A percentile compares a stretch with the other conserved stretches of the same genome.
phyloP scores from a whole-genome alignment of 23 red algal species.

The Gracilaria gracilis region DNA sequence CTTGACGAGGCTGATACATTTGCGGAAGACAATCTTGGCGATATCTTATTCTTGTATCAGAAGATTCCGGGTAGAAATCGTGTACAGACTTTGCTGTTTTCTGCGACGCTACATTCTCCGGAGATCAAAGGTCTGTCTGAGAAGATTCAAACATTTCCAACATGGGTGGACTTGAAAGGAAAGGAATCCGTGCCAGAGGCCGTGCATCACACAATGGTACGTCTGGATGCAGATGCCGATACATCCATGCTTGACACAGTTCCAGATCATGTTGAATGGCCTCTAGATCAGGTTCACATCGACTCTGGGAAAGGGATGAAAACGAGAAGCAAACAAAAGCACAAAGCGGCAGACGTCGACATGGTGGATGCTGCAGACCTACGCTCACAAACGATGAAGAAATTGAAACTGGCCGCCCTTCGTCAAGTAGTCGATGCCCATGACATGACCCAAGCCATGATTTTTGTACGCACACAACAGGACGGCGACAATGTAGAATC shows the following conservation, averaged over 20 bases:
- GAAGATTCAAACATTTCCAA: slow-evolving; percentile 82
- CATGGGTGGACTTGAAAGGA: slow-evolving; percentile 86
- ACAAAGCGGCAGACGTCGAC: slow-evolving; percentile 18
- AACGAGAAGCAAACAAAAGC: background rate
- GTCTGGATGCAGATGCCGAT: slow-evolving; percentile 70
- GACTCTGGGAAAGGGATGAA: background rate
- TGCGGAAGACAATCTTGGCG: slow-evolving; percentile 67
- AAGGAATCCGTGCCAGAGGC: slow-evolving; percentile 79
- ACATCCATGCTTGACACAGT: slow-evolving; percentile 30
- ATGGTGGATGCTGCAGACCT: slow-evolving; percentile 54
- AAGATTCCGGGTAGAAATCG: slow-evolving; percentile 65
- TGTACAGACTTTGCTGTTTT: slow-evolving; percentile 90
- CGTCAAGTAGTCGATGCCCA: slow-evolving; percentile 75
- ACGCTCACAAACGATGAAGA: slow-evolving; percentile 79
- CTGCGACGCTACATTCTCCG: slow-evolving; percentile 87
- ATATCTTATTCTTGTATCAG: slow-evolving; percentile 65
- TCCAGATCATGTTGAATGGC: slow-evolving; percentile 46
- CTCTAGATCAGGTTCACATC: slow-evolving; percentile 65
- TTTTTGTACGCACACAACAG: slow-evolving; percentile 89
- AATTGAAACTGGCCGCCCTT: slow-evolving; percentile 74
- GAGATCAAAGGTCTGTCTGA: slow-evolving; percentile 74
- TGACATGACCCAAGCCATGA: slow-evolving; percentile 87
- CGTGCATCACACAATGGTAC: slow-evolving; percentile 84
- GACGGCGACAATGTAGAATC: slow-evolving; percentile 82
- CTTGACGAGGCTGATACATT: slow-evolving; percentile 98